Conservation (phyloP, 257 asterid genomes). For the Scutellaria galericulata region DNA sequence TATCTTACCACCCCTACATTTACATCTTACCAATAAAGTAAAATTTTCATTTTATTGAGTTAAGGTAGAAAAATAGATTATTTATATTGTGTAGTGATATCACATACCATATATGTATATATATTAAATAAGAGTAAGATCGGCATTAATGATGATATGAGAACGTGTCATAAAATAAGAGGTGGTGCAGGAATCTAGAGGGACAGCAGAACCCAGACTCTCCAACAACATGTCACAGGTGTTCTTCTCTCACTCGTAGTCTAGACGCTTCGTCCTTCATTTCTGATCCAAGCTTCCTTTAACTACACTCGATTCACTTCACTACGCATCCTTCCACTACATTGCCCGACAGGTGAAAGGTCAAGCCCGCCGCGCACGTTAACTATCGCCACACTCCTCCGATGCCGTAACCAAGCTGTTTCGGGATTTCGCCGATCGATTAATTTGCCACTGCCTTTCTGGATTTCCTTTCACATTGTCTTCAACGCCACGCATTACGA, state of each 20-base stretch:
- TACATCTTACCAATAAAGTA: too few species aligned
- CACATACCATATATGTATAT: too few species aligned
- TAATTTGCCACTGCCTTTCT: background rate
- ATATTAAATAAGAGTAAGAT: too few species aligned
- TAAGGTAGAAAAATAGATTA: too few species aligned
- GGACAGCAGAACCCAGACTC: slow-evolving; percentile 30
- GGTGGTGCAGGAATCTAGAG: slow-evolving; percentile 7
- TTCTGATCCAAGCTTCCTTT: slow-evolving; percentile 31
- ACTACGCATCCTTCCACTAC: slow-evolving; percentile 12
- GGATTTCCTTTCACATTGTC: slow-evolving; percentile 17
- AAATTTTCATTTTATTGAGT: too few species aligned
- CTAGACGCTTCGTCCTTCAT: slow-evolving; percentile 33
- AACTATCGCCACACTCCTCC: slow-evolving; percentile 13
- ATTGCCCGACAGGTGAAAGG: background rate
- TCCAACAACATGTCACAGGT: slow-evolving; percentile 45
- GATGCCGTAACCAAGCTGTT: slow-evolving; percentile 8
- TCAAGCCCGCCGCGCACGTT: slow-evolving; percentile 22
- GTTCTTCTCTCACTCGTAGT: slow-evolving; percentile 36
- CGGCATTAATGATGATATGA: background rate
- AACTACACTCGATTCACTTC: slow-evolving; percentile 34
- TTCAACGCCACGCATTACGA: slow-evolving; percentile 31
- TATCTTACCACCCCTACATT: too few species aligned
- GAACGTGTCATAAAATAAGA: slow-evolving; percentile 15
- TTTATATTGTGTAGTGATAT: too few species aligned
- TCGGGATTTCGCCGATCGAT: slow-evolving; percentile 22